Conservation (phyloP, 805 yeast species). For the Brettanomyces custersianus region DNA sequence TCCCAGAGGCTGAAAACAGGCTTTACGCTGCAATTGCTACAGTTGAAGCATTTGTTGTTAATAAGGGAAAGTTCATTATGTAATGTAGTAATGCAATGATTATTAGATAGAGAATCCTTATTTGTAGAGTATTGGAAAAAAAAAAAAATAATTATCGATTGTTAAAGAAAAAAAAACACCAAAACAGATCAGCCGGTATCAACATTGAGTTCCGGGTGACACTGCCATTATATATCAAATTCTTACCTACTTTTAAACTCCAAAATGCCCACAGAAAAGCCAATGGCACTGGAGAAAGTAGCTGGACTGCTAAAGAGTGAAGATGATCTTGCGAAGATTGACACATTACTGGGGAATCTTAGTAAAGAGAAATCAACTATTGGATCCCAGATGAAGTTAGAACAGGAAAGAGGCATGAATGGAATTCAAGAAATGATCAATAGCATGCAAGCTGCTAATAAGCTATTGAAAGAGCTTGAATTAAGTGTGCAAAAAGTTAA, state of each 20-base stretch:
- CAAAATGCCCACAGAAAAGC: constrained; percentile 1
- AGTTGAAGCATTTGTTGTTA: constrained; percentile 79
- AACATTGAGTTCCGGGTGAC: not conserved
- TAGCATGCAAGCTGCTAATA: constrained; percentile 23
- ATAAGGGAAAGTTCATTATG: constrained; percentile 51
- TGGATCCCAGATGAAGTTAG: constrained; percentile 65
- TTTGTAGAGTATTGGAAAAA: not conserved
- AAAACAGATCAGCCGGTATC: not conserved
- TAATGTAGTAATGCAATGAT: not conserved
- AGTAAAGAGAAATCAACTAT: constrained; percentile 63
- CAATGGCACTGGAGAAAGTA: constrained; percentile 11
- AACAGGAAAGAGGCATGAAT: constrained; percentile 41
- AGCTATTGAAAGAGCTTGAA: constrained; percentile 42
- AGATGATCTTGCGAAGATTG: constrained; percentile 46
- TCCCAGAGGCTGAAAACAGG: constrained; percentile 94
- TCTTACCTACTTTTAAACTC: not conserved
- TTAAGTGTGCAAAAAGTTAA: constrained; percentile 24
- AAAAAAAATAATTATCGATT: not conserved
- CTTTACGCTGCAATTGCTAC: constrained; percentile 94
- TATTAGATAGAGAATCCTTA: not conserved
- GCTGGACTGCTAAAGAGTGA: constrained; percentile 18
- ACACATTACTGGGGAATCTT: constrained; percentile 44
- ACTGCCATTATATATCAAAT: not conserved
- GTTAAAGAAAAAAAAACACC: not conserved
- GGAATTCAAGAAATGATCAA: constrained; percentile 16